Conservation (phyloP, 768 basidiomycete species). For the Mycena floridula region DNA sequence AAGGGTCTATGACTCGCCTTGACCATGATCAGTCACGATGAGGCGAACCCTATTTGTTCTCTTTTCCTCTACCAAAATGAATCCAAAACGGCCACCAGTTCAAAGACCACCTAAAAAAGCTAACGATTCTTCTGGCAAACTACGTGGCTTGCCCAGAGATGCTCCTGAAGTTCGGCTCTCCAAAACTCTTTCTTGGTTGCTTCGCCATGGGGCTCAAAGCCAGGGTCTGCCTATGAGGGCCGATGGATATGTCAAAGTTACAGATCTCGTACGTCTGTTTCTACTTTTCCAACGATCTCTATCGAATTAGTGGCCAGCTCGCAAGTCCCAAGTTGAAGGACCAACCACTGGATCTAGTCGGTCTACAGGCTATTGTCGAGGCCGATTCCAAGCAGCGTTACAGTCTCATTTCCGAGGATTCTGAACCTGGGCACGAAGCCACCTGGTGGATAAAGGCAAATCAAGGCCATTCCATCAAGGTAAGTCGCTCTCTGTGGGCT, state of each 20-base stretch:
- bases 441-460: constrained; percentile 85
- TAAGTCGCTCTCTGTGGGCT: constrained; percentile 17
- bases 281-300: background rate
- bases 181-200: constrained; percentile 85
- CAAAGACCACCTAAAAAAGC: too few species aligned
- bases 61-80: too few species aligned
- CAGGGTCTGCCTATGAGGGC: constrained; percentile 69
- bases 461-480: constrained; percentile 86
- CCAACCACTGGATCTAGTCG: constrained; percentile 41
- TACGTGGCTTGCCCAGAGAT: constrained; percentile 58
- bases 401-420: constrained; percentile 37
- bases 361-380: constrained; percentile 58
- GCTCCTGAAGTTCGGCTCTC: constrained; percentile 65
- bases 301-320: constrained; percentile 40
- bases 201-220: constrained; percentile 83
- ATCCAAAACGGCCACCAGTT: too few species aligned
- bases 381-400: constrained; percentile 65
- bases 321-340: constrained; percentile 59
- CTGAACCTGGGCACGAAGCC: constrained; percentile 17
- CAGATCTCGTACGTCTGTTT: constrained; percentile 65
- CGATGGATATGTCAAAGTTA: constrained; percentile 83
- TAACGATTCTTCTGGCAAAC: too few species aligned
- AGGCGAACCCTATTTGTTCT: too few species aligned
- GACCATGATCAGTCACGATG: too few species aligned
- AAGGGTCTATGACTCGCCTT: too few species aligned